These are phyloP conservation scores for Blakeslea trispora DNA, from an alignment of 371 early-diverging fungal species.

Conservation along the genomic window DNA sequence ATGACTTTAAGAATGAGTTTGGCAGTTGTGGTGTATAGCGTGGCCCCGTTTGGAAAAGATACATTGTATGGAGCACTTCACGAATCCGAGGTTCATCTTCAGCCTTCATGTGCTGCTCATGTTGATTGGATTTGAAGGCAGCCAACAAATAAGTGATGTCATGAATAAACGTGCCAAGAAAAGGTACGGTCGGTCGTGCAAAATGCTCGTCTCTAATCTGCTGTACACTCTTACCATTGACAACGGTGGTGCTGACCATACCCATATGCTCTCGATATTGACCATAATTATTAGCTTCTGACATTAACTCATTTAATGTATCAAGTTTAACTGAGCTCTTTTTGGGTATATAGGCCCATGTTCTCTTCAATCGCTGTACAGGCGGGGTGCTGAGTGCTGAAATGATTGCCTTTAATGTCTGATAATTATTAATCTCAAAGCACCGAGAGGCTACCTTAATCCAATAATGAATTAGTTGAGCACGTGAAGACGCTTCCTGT, in stretches of 20 bases:
- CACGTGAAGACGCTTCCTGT: constrained; percentile 62
- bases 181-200: constrained; percentile 71
- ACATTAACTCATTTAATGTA: constrained; percentile 63
- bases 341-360: constrained; percentile 78
- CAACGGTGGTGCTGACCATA: constrained; percentile 38
- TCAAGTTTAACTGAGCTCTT: constrained; percentile 65
- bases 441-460: constrained; percentile 70
- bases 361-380: constrained; percentile 71
- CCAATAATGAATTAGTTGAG: constrained; percentile 72
- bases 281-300: constrained; percentile 74
- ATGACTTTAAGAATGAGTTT: constrained; percentile 50
- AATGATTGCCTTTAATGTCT: constrained; percentile 74
- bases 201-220: constrained; percentile 48
- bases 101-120: constrained; percentile 22
- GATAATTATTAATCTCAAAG: constrained; percentile 70
- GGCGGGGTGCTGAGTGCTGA: constrained; percentile 77
- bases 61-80: constrained; percentile 54
- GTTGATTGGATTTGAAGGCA: constrained; percentile 29
- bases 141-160: constrained; percentile 78
- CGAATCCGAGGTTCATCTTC: constrained; percentile 57
- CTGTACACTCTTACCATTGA: constrained; percentile 43
- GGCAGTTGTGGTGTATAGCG: constrained; percentile 60
- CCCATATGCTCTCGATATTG: constrained; percentile 72
- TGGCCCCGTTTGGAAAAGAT: constrained; percentile 64
- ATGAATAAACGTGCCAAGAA: constrained; percentile 78